Base-by-base conservation (phyloP, 2,329 filamentous ascomycete species). In the Alternaria gansuensis region DNA sequence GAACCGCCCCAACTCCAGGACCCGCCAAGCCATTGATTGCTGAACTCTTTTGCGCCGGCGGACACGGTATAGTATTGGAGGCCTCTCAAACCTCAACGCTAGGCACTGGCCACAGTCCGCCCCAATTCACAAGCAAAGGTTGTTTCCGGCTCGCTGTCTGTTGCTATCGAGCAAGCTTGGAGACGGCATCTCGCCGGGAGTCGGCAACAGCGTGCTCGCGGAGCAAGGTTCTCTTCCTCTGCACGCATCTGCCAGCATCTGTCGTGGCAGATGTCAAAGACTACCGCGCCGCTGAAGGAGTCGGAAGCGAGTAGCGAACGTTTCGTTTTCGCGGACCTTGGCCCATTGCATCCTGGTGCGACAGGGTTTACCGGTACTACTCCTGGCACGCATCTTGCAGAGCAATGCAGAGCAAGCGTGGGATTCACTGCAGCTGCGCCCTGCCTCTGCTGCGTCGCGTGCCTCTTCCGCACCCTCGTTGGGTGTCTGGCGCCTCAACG, bases 291-390 rank as follows among this genome's bases (percentile, higher is more conserved):
- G 21, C 43, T 52, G 45, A 36, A 45, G 49, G 55, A 55, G 57
- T 62, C 61, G 59, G 58, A 58, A 51, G 57, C 56, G 51, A 54
- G 51, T 24, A 45, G 33, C 54, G 21, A 55, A 39, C 54, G 65
- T 70, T 70, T 69, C 65, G 62, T 60, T 62, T 62, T 48, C 40
- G 41, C 65, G 63, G 65, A 54, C 33, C 37, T 36, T 29, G 55
- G 52, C 66, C 68, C 44, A 34, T 65, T 68, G 56, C 48, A 68
- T 64, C 51, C 60, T 68, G 62, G 68, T 70, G 68, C 63, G 66
- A 69, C 68, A 51, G 23, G 37, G 17, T 2, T 17, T 17, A 17
- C 17, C 17, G 17, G 17, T 56, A 37, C 31, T 59, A 41, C 57
- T 55, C 53, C 62, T 62, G 63, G 65, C 65, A 66, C 51, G 33